These are phyloP conservation scores for Camelina neglecta DNA, from an alignment of 345 rosid species.

Conservation along the genomic window DNA sequence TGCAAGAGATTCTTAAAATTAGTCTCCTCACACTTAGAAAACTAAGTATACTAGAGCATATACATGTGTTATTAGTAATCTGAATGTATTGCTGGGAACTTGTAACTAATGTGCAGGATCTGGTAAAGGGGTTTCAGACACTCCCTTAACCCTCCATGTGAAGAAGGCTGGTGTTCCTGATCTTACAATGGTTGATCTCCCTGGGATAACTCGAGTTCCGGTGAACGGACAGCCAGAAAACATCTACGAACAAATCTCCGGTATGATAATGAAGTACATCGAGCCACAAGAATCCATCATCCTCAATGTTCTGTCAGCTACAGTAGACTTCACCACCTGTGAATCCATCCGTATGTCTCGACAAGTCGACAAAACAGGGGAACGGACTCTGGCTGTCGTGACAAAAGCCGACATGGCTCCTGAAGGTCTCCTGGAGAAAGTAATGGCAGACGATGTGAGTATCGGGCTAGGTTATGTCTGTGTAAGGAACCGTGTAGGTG, in stretches of 20 bases:
- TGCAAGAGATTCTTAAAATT: too few species aligned
- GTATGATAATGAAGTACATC: constrained; percentile 55
- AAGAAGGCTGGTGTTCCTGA: constrained; percentile 60
- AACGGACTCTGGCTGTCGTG: constrained; percentile 59
- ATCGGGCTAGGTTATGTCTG: constrained; percentile 64
- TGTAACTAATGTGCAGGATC: constrained; percentile 33
- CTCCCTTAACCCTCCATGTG: constrained; percentile 53
- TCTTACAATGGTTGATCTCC: constrained; percentile 70
- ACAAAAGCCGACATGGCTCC: constrained; percentile 54
- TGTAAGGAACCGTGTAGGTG: constrained; percentile 51
- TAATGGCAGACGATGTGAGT: constrained; percentile 54
- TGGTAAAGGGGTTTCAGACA: constrained; percentile 55
- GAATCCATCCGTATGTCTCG: constrained; percentile 63
- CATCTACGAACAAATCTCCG: constrained; percentile 53
- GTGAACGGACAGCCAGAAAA: constrained; percentile 61
- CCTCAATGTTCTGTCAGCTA: constrained; percentile 54
- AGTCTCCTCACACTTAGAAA: too few species aligned
- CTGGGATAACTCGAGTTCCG: constrained; percentile 61
- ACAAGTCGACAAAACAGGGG: constrained; percentile 54
- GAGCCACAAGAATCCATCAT: constrained; percentile 60
- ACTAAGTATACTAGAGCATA: too few species aligned
- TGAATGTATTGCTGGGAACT: too few species aligned
- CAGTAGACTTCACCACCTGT: constrained; percentile 56
- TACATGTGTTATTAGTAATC: too few species aligned
- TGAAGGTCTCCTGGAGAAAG: constrained; percentile 61